These are phyloP conservation scores for Oidiodendron maius DNA, from an alignment of 495 filamentous ascomycete species.

Conservation along the genomic window DNA sequence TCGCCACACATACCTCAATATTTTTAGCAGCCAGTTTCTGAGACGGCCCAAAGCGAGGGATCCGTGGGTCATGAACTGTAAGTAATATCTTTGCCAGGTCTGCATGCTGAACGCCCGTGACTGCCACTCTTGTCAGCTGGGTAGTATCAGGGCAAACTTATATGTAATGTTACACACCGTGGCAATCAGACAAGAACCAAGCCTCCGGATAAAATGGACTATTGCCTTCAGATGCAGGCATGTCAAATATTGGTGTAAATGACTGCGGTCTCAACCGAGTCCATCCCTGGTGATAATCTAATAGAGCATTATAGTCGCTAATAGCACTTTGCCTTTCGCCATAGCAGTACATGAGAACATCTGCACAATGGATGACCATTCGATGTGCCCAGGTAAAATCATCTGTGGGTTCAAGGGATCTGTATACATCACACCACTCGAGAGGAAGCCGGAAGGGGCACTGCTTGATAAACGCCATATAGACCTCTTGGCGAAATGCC, in stretches of 20 bases:
- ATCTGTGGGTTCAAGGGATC: conserved; percentile 25
- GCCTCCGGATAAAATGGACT: conserved; percentile 32
- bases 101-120: conserved; percentile 30
- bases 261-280: conserved; percentile 1
- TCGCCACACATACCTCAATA: conserved; percentile 1
- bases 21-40: conserved; percentile 20
- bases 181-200: conserved; percentile 33
- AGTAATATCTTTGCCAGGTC: conserved; percentile 35
- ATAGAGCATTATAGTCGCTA: conserved; percentile 22
- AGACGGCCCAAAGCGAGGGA: conserved; percentile 29
- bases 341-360: conserved; percentile 29
- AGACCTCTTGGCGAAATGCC: conserved; percentile 32
- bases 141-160: too few relatives aligned
- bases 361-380: conserved; percentile 17
- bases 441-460: conserved; percentile 24
- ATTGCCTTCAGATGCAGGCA: not conserved
- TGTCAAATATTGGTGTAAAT: conserved; percentile 8
- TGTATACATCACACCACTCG: conserved; percentile 20
- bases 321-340: conserved; percentile 14
- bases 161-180: too few relatives aligned
- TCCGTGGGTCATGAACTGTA: conserved; percentile 32
- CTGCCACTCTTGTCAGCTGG: too few relatives aligned
- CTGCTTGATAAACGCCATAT: conserved; percentile 31
- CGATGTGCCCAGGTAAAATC: conserved; percentile 31
- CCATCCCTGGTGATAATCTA: conserved; percentile 14